Conservation (phyloP, 2,329 filamentous ascomycete genomes). For the Anthostomella pinea region DNA sequence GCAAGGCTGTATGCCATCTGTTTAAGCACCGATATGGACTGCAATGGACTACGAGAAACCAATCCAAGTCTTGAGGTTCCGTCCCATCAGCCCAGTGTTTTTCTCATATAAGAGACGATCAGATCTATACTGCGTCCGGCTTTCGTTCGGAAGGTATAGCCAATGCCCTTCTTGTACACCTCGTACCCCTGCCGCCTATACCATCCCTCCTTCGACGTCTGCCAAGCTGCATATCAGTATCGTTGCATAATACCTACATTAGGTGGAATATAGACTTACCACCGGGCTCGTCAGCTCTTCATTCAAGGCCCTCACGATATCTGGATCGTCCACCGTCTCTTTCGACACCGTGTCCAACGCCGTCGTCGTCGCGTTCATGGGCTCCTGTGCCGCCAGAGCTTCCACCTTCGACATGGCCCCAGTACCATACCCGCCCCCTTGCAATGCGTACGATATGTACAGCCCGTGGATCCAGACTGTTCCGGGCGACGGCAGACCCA, state of each 20-base stretch:
- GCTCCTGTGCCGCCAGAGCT: constrained; percentile 27
- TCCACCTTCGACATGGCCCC: constrained; percentile 37
- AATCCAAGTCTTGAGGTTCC: not conserved
- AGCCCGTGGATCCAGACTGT: constrained; percentile 40
- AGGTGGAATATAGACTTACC: no score
- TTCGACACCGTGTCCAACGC: constrained; percentile 36
- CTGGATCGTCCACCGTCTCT: constrained; percentile 28
- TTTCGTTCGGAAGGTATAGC: constrained; percentile 14
- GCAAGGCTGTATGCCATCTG: constrained; percentile 8
- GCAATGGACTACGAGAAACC: no score
- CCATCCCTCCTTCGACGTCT: constrained; percentile 29
- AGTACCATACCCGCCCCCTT: constrained; percentile 35
- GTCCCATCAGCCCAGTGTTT: constrained; percentile 14
- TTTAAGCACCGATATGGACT: no score
- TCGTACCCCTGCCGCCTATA: constrained; percentile 26
- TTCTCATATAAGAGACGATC: constrained; percentile 26
- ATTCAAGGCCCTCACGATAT: constrained; percentile 24
- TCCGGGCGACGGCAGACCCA: constrained; percentile 29
- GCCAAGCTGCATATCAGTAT: no score
- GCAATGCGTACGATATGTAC: constrained; percentile 39
- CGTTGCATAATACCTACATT: no score
- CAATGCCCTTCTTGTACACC: constrained; percentile 18
- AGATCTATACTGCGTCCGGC: constrained; percentile 16
- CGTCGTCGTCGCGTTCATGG: constrained; percentile 33
- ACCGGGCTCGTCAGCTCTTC: constrained; percentile 21